Evolutionary conservation across 352 stramenopile species (phyloP).

Genomic region (Phytophthora boehmeriae): DNA sequence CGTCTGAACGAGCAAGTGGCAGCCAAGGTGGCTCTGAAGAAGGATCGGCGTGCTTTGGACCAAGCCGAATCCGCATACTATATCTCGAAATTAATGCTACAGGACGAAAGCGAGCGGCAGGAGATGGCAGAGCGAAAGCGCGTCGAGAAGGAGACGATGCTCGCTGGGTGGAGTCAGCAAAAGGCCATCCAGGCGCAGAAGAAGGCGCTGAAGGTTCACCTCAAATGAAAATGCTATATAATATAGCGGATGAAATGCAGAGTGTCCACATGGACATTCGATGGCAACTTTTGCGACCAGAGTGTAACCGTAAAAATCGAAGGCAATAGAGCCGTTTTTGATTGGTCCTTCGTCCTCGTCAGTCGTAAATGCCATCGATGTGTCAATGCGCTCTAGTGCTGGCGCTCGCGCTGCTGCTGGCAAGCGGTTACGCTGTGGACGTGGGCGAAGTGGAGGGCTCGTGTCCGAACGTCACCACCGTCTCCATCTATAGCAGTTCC

Average conservation of each 20-base stretch:
- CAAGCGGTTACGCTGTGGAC: slow-evolving; percentile 23
- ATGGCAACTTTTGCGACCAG: no score
- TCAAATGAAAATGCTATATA: slow-evolving; percentile 5
- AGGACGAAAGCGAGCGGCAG: slow-evolving; percentile 38
- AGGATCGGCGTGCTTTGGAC: slow-evolving; percentile 46
- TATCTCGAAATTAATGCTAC: slow-evolving; percentile 47
- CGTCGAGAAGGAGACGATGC: slow-evolving; percentile 44
- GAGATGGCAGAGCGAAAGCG: slow-evolving; percentile 32
- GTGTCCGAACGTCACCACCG: slow-evolving; percentile 45
- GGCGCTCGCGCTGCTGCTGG: slow-evolving; percentile 14
- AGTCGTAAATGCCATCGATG: neutral
- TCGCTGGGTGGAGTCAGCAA: slow-evolving; percentile 55
- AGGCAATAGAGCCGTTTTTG: no score
- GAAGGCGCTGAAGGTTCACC: slow-evolving; percentile 21
- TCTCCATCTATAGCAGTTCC: slow-evolving; percentile 16
- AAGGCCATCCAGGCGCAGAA: slow-evolving; percentile 34
- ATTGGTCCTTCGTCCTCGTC: neutral
- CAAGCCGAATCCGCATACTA: slow-evolving; percentile 66
- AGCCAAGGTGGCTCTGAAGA: slow-evolving; percentile 43
- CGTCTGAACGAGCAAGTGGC: slow-evolving; percentile 55
- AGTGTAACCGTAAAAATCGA: no score
- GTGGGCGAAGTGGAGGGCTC: slow-evolving; percentile 32
- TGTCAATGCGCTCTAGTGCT: neutral
- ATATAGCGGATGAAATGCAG: neutral
- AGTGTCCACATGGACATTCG: no score